These are phyloP conservation scores for Metrosideros polymorpha DNA, from an alignment of 441 rosid genomes.

Conservation along the genomic window DNA sequence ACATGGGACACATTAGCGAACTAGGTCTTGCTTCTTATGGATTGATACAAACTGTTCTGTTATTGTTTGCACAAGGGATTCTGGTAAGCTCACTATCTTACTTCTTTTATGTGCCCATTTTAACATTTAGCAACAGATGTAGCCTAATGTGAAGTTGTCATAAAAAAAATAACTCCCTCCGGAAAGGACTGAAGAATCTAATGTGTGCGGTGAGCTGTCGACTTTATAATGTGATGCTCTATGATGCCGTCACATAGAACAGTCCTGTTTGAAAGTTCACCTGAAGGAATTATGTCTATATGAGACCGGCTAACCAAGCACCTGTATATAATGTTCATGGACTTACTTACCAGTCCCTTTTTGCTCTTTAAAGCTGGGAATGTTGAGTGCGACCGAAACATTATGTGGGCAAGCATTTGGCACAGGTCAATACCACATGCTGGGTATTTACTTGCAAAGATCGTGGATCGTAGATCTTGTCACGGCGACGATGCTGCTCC, in stretches of 20 bases:
- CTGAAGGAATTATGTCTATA: not conserved
- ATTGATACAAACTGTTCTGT: not conserved
- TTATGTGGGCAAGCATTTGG: constrained; percentile 3
- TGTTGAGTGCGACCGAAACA: not conserved
- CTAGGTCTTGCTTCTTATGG: not conserved
- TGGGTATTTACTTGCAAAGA: not conserved
- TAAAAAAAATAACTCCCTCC: not conserved
- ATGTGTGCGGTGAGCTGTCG: not conserved
- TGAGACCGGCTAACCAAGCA: not conserved
- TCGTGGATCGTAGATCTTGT: not conserved
- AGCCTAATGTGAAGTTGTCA: not conserved
- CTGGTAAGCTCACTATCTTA: not conserved
- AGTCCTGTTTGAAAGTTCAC: not conserved
- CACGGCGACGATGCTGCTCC: not conserved
- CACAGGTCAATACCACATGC: not conserved
- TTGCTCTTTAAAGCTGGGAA: not conserved
- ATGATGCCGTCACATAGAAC: not conserved
- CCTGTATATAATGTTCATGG: not conserved
- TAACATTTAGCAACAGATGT: not conserved
- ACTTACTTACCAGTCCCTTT: not conserved
- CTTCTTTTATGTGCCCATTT: not conserved
- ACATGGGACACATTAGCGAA: not conserved
- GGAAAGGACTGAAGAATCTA: not conserved
- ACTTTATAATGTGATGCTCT: not conserved
- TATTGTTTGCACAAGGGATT: not conserved